Percentiles rank a stretch among this genome's conserved stretches.
Conservation (phyloP, 2,329 filamentous ascomycete species). For the Penicillium sp. region DNA sequence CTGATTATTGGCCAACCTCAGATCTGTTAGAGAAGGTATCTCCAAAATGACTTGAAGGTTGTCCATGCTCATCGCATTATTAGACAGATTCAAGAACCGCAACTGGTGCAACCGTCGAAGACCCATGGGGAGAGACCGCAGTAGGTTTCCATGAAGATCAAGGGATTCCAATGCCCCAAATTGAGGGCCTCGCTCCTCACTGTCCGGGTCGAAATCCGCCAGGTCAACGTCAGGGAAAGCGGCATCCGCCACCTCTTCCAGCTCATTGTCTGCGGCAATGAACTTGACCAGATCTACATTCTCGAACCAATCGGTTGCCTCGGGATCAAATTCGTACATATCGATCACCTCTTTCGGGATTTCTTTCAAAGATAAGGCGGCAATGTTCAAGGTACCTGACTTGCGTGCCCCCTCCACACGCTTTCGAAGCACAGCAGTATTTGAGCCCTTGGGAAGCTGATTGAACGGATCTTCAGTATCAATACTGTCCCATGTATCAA, state of each 20-base stretch:
- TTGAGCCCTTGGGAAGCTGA: constrained; percentile 55
- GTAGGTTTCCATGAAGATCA: constrained; percentile 78
- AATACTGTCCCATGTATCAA: constrained; percentile 47
- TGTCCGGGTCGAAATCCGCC: constrained; percentile 56
- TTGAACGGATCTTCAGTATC: constrained; percentile 49
- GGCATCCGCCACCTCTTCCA: constrained; percentile 65
- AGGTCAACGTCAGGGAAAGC: constrained; percentile 70
- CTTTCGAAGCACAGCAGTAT: constrained; percentile 64
- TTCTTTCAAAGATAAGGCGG: constrained; percentile 70
- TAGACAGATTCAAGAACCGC: constrained; percentile 76
- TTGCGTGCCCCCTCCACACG: constrained; percentile 67
- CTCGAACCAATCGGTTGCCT: constrained; percentile 76
- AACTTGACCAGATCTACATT: constrained; percentile 80
- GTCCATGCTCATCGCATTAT: constrained; percentile 71
- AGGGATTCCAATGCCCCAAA: constrained; percentile 77
- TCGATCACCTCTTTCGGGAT: constrained; percentile 78
- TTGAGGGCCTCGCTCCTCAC: constrained; percentile 64
- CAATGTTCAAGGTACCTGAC: constrained; percentile 80
- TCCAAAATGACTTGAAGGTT: constrained; percentile 69
- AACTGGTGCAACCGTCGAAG: constrained; percentile 67
- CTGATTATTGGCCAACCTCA: constrained; percentile 75
- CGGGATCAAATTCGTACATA: constrained; percentile 80
- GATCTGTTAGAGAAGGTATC: constrained; percentile 66
- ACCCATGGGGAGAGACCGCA: constrained; percentile 68
- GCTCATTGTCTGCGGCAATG: constrained; percentile 82